A percentile compares a stretch with the other conserved stretches of the same genome.
These are phyloP conservation scores for Tieghemiomyces parasiticus DNA, from an alignment of 192 early-diverging fungal genomes.

Conservation along the genomic window DNA sequence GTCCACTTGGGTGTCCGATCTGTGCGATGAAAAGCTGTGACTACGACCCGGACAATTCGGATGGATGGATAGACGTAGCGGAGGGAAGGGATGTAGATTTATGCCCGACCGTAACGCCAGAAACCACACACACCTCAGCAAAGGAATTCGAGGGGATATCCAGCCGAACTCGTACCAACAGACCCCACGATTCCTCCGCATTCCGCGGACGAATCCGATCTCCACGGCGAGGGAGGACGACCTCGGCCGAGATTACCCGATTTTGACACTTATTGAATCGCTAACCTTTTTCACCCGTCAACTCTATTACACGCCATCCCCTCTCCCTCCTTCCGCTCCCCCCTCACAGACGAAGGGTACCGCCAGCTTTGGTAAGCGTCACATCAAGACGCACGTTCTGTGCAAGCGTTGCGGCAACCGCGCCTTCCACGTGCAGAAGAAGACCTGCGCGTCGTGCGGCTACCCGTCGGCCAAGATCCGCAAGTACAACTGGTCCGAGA, in stretches of 20 bases:
- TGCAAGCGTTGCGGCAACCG: conserved; percentile 95
- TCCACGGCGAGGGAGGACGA: no score
- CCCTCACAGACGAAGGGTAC: conserved; percentile 90
- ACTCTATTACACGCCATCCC: background rate
- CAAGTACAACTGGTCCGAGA: conserved; percentile 91
- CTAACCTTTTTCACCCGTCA: no score
- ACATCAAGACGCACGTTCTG: conserved; percentile 98
- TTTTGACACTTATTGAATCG: no score
- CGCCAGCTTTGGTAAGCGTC: conserved; percentile 97
- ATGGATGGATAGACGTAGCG: background rate
- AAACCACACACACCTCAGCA: background rate
- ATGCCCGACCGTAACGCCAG: no score
- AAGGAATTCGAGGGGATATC: background rate
- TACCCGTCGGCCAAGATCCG: conserved; percentile 98
- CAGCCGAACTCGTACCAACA: no score
- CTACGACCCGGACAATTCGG: background rate
- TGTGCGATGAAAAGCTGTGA: background rate
- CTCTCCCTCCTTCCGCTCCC: background rate
- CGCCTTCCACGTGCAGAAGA: conserved; percentile 99
- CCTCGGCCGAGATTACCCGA: no score
- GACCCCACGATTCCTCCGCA: background rate
- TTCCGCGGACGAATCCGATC: background rate
- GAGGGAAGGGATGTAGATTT: background rate
- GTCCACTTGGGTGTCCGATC: background rate
- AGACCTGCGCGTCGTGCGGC: conserved; percentile 98